Base-by-base conservation (phyloP, 192 early-diverging fungal genomes). In the Physocladia obscura region DNA sequence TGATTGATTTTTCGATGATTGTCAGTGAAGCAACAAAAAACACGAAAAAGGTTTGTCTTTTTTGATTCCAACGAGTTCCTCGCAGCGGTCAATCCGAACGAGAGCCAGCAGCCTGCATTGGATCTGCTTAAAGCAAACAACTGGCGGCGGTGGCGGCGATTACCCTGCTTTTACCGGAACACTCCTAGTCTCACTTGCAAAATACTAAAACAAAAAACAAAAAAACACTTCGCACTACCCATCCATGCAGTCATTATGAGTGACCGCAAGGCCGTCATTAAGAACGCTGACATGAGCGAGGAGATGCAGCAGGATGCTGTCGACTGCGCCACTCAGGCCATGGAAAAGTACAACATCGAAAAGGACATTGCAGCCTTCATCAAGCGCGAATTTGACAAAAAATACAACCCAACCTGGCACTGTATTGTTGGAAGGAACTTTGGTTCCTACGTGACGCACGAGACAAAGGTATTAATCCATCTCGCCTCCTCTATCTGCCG, bases 341-440 rank as follows among this genome's bases (percentile, higher is more conserved):
- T 81, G 79, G 92, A 95, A 65, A 93, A 95, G 77, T 94, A 91
- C 87, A 89, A 90, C 62, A 89, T 96, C 57, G 97, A 99, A 77
- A 98, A 98, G 85, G 97, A 99, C 69, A 98, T 98, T 73, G 96
- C 97, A 49, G 91, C 95, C 22, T 89, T 89, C 76, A 93, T 99
- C 84, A 99, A 99, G 87, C 89, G 94, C 70, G 96, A 97, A 71
- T 98, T 96, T 74, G 97, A 99, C 85, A 93, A 92, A 80, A 92
- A 94, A 87, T 95, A 94, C 79, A 94, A 95, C 74, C 89, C 92
- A 15, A 95, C 96, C 57, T 99, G 97, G 96, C 97, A 99, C 76
- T 94, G 93, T 71, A 93, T 99, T 57, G 97, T 99, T 40, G 97
- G 97, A 57, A 87, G 95, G 65, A 98, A 95, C 89, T 99, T 98